Evolutionary conservation across 371 early-diverging fungal species (phyloP).

Genomic region (Saksenaea vasiformis): DNA sequence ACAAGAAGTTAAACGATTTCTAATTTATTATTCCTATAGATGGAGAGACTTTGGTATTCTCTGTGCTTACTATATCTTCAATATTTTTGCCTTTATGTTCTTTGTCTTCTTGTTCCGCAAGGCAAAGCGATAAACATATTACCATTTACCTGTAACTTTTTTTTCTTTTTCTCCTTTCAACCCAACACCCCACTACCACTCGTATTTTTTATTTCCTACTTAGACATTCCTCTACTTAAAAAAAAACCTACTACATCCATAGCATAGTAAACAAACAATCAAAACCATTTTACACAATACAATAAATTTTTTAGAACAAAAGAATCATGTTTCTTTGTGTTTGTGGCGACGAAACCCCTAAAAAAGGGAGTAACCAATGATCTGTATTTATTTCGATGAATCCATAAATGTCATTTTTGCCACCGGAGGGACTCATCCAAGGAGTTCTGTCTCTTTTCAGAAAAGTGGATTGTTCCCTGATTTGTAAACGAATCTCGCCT

Average conservation of each 20-base stretch:
- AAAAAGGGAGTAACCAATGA: background rate
- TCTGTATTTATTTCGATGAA: background rate
- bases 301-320: background rate
- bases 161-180: background rate
- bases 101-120: constrained; percentile 53
- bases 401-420: background rate
- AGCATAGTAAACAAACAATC: constrained; percentile 2
- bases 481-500: background rate
- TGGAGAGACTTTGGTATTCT: constrained; percentile 70
- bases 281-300: background rate
- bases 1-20: no score
- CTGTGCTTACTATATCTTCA: constrained; percentile 59
- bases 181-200: background rate
- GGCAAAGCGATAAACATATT: constrained; percentile 39
- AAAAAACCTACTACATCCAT: background rate
- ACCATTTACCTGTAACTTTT: background rate
- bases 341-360: background rate
- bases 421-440: background rate
- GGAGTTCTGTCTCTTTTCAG: background rate
- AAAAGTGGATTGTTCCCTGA: constrained; percentile 1
- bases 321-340: background rate
- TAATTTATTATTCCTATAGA: background rate
- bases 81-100: constrained; percentile 50
- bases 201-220: background rate
- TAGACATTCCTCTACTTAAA: background rate